phyloP scores from a whole-genome alignment of 306 rosid genomes.

The Purshia tridentata region DNA sequence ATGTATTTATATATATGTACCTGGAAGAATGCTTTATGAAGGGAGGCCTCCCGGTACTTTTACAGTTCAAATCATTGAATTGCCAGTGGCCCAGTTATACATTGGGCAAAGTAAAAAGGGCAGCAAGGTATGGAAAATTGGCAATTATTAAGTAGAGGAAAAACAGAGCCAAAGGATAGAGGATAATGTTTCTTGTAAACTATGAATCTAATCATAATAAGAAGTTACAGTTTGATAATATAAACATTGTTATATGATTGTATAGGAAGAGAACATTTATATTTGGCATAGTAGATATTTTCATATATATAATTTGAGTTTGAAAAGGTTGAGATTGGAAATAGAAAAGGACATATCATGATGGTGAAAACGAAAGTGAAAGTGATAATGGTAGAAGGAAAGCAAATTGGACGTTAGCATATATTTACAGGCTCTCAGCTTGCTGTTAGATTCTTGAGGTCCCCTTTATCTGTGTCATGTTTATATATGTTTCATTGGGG shows the following conservation, averaged over 20 bases:
- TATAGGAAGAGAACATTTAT: too few species aligned
- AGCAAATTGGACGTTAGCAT: conserved; percentile 9
- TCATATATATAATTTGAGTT: neutral
- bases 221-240: too few species aligned
- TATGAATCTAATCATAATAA: too few species aligned
- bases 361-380: conserved; percentile 18
- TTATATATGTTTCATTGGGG: conserved; percentile 21
- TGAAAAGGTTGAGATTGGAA: conserved; percentile 8
- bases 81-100: conserved; percentile 22
- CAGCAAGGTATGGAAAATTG: conserved; percentile 7
- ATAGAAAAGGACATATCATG: conserved; percentile 12
- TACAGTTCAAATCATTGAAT: conserved; percentile 39
- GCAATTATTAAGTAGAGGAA: too few species aligned
- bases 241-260: too few species aligned
- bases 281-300: too few species aligned
- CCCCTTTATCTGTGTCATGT: conserved; percentile 25
- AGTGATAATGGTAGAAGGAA: conserved; percentile 19
- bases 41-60: conserved; percentile 34
- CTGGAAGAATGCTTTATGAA: conserved; percentile 33
- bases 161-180: conserved; percentile 3
- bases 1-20: conserved; percentile 32
- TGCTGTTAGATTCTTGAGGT: conserved; percentile 45
- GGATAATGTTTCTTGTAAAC: too few species aligned
- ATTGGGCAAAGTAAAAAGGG: neutral
- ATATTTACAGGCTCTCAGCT: conserved; percentile 32